Percentiles rank a stretch among this genome's conserved stretches.
phyloP scores from a whole-genome alignment of 495 filamentous ascomycete genomes.

The Annulohypoxylon bovei region DNA sequence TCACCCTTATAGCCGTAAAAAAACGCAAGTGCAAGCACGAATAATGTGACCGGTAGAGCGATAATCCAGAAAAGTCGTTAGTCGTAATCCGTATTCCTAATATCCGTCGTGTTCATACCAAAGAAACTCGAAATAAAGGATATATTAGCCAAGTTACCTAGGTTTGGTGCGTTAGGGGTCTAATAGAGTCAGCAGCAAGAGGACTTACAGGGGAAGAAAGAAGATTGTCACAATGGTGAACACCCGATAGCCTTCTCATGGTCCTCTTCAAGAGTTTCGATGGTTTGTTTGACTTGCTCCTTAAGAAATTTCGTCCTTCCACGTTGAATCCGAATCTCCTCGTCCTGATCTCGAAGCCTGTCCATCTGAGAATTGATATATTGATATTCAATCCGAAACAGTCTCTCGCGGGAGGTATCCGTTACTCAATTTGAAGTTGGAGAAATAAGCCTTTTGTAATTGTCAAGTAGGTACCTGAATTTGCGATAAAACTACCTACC shows the following conservation, averaged over 20 bases:
- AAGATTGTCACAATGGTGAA: constrained; percentile 3
- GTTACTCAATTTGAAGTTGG: background rate
- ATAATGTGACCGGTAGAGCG: background rate
- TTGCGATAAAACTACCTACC: background rate
- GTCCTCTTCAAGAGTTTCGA: constrained; percentile 4
- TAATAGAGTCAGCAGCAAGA: background rate
- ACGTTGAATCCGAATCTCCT: background rate
- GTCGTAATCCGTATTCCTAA: constrained; percentile 5
- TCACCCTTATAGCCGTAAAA: constrained; percentile 7
- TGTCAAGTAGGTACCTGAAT: background rate
- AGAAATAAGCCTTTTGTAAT: constrained; percentile 6
- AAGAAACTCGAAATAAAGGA: constrained; percentile 7
- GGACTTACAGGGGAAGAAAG: constrained; percentile 1
- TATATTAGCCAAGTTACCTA: background rate
- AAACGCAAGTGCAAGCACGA: constrained; percentile 1
- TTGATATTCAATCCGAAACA: background rate
- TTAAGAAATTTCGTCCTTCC: background rate
- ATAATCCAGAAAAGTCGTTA: background rate
- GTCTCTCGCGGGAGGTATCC: background rate
- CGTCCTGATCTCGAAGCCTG: background rate
- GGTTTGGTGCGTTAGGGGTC: background rate
- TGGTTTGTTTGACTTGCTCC: constrained; percentile 8
- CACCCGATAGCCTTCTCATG: constrained; percentile 2
- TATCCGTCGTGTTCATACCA: constrained; percentile 8
- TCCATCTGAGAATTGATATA: background rate